Conservation (phyloP, 306 rosid species). For the Dryas alaskensis region DNA sequence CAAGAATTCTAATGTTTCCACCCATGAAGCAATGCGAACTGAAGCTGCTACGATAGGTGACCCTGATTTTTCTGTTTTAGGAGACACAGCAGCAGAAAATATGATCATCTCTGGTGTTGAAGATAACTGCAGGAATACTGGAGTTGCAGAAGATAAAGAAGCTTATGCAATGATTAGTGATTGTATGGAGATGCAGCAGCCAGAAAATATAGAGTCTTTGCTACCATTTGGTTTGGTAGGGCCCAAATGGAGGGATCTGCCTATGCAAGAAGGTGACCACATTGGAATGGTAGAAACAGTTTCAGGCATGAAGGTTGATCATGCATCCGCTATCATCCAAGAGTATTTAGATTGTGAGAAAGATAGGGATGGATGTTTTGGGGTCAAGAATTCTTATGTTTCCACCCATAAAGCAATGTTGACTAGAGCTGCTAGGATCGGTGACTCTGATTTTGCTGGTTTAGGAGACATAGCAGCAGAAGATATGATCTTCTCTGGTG, state of each 20-base stretch:
- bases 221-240: too few relatives aligned
- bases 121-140: background rate
- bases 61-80: background rate
- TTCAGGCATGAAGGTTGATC: background rate
- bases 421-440: background rate
- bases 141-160: background rate
- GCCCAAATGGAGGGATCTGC: background rate
- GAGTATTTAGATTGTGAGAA: slow-evolving; percentile 15
- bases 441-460: background rate
- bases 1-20: background rate
- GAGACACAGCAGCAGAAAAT: too few relatives aligned
- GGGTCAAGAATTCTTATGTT: background rate
- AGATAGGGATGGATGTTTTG: background rate
- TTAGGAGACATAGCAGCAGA: background rate
- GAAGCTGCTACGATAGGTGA: background rate
- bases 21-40: background rate
- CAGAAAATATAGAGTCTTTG: background rate
- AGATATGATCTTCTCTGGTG: too few relatives aligned
- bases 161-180: background rate
- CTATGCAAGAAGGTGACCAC: background rate
- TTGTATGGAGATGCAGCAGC: slow-evolving; percentile 3
- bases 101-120: too few relatives aligned
- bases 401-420: background rate
- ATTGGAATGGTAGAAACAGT: background rate
- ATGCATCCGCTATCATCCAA: background rate